Evolutionary conservation across 352 stramenopile species (phyloP), one percentile per base, ranked within the genome.

Genomic region (Phytophthora multivora): DNA sequence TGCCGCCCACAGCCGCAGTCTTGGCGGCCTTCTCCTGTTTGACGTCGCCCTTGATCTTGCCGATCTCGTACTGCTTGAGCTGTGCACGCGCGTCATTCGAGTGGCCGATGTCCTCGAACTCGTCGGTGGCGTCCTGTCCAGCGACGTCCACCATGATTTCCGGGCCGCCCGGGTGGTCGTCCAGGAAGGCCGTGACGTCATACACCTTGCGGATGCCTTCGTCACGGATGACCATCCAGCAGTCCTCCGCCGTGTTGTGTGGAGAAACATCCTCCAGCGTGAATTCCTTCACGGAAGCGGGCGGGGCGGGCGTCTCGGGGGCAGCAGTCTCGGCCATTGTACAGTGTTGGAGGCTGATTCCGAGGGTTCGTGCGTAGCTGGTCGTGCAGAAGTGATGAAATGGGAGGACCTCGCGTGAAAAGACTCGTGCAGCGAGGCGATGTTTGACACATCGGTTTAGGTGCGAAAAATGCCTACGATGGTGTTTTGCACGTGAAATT

Each of bases 31-130:
- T 31, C 30, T 78, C 65, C 64, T 86, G 58, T 60, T 85, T 86
- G 30, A 89, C 78, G 58, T 85, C 82, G 42, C 78, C 79, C 56
- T 90, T 77, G 69, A 98, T 80, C 59, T 95, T 87, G 41, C 96
- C 96, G 51, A 99, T 91, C 23, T 93, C 77, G 56, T 97, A 95
- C 58, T 98, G 79, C 59, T 95, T 89, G 54, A 99, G 84, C 79
- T 98, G 93, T 36, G 88, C 77, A 46, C 95, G 83, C 18, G 97
- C 97, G 62, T 98, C 95, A 47, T 97, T 98, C 38, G 97, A 99
- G 83, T 99, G 97, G 18, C 97, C 97, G 69, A 99, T 99, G 69
- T 99, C 96, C 69, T 99, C 82, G 66, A 98, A 98, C 58, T 96
- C 92, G 49, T 93, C 91, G 3, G 89, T 97, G 16, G 89, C 93